phyloP scores from a whole-genome alignment of 768 basidiomycete species.

The Sporobolomyces roseus region DNA sequence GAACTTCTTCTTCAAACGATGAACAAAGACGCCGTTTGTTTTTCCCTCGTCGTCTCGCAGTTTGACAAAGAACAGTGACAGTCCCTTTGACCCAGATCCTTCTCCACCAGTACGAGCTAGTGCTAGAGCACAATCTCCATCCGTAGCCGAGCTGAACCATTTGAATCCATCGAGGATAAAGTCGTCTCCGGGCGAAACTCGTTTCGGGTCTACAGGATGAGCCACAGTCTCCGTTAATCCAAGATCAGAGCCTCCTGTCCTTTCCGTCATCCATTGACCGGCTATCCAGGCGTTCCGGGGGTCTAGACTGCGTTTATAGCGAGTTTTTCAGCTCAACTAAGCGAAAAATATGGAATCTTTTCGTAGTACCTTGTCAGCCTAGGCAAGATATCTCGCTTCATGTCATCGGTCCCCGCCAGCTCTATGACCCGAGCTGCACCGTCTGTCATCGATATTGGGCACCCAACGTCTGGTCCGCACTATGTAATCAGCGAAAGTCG shows the following conservation, averaged over 20 bases:
- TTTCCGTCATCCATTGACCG: constrained; percentile 61
- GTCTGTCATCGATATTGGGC: constrained; percentile 76
- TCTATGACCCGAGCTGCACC: constrained; percentile 72
- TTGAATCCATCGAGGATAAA: constrained; percentile 41
- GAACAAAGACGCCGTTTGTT: constrained; percentile 63
- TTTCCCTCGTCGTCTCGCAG: constrained; percentile 48
- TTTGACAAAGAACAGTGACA: constrained; percentile 72
- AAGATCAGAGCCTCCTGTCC: constrained; percentile 57
- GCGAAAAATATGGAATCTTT: background rate
- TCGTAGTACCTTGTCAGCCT: constrained; percentile 68
- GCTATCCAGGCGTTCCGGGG: constrained; percentile 63
- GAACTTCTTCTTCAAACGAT: constrained; percentile 73
- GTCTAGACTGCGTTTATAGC: constrained; percentile 56
- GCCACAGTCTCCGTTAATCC: constrained; percentile 69
- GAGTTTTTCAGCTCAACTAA: background rate
- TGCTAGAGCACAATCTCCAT: constrained; percentile 67
- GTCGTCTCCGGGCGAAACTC: background rate
- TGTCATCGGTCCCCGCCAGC: constrained; percentile 59
- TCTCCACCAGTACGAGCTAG: constrained; percentile 64
- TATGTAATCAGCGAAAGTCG: too few species aligned
- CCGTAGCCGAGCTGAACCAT: constrained; percentile 56
- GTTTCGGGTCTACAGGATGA: constrained; percentile 6
- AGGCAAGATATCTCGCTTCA: constrained; percentile 61
- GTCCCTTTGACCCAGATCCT: constrained; percentile 52
- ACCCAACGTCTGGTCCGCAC: constrained; percentile 60